Evolutionary conservation across 2,329 filamentous ascomycete genomes (phyloP), one percentile per base, ranked within the genome.

Genomic region (Colletotrichum tofieldiae): DNA sequence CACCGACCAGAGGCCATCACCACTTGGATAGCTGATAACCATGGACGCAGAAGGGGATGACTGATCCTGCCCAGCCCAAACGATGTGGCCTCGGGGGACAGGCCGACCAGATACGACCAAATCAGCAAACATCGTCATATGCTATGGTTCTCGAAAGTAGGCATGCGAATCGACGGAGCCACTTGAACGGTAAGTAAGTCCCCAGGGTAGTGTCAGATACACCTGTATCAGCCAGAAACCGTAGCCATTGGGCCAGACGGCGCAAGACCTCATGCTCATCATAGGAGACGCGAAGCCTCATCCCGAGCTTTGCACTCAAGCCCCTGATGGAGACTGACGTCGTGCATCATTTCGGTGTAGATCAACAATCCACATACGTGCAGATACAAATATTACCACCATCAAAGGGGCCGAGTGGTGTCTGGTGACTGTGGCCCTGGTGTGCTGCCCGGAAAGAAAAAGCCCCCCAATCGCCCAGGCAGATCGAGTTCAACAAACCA

Each of bases 241-340:
- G 35, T 41, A 18, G 55, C n/a, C 14, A 58, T 16, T 18, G 37
- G 7, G n/a, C n/a, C n/a, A 41, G n/a, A 29, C 0, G 55, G 35
- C 35, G 55, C 55, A 58, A n/a, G 35, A n/a, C 55, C 55, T 58
- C 37, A 58, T 41, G 55, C n/a, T 26, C 55, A 35, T 58, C 55
- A 58, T 26, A 7, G n/a, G 37, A 58, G 35, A 39, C 55, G 26
- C n/a, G 55, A 41, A 26, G 55, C 55, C n/a, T 41, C n/a, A 20
- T 41, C 35, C 55, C 37, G 23, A 41, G 55, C 14, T n/a, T 23
- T 7, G 12, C 35, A 37, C 14, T 29, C n/a, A 20, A 58, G 7
- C 20, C 3, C 20, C 37, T 8, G 3, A 41, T 9, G 32, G 55
- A n/a, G 55, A 41, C 54, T 26, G 35, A 8, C 54, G 7, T 11